A percentile compares a stretch with the other conserved stretches of the same genome.
Evolutionary conservation across 2,329 filamentous ascomycete species (phyloP).

Genomic region (Penicillium polonicum): DNA sequence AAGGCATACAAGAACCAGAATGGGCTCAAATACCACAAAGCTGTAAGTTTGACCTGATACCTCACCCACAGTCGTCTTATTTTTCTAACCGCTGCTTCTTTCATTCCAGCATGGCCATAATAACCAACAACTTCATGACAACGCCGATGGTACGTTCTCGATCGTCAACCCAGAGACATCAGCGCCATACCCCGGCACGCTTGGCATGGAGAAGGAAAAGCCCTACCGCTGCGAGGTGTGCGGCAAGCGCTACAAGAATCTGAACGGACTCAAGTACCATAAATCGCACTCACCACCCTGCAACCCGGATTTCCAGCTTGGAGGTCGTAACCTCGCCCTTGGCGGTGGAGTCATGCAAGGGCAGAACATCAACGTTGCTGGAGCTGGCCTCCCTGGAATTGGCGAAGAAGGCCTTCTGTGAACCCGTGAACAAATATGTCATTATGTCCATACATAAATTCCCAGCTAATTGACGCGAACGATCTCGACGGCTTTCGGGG

Average conservation of each 20-base stretch:
- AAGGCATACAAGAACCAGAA: constrained; percentile 99
- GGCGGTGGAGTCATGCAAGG: constrained; percentile 48
- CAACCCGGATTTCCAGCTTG: constrained; percentile 73
- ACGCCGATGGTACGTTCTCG: constrained; percentile 94
- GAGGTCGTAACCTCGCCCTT: constrained; percentile 41
- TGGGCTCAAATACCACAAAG: constrained; percentile 85
- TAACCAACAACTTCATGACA: constrained; percentile 94
- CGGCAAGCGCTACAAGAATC: constrained; percentile 97
- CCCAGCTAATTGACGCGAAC: constrained; percentile 30
- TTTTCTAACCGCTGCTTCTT: constrained; percentile 8
- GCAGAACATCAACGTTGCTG: constrained; percentile 49
- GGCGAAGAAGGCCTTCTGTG: constrained; percentile 45
- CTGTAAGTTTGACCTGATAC: constrained; percentile 47
- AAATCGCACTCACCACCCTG: constrained; percentile 84
- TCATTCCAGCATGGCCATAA: constrained; percentile 75
- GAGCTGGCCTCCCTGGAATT: constrained; percentile 49
- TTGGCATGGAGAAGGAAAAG: constrained; percentile 99
- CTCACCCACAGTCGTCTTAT: constrained; percentile 29
- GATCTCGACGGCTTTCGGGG: constrained; percentile 28
- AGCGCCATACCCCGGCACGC: constrained; percentile 87
- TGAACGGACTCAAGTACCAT: constrained; percentile 96
- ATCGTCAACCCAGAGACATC: constrained; percentile 97
- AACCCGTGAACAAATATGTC: constrained; percentile 15
- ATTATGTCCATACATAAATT: constrained; percentile 25
- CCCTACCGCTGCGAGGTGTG: constrained; percentile 96